Percentiles rank a stretch among this genome's conserved stretches.
phyloP scores from a whole-genome alignment of 192 early-diverging fungal genomes.

The Entomortierella beljakovae region DNA sequence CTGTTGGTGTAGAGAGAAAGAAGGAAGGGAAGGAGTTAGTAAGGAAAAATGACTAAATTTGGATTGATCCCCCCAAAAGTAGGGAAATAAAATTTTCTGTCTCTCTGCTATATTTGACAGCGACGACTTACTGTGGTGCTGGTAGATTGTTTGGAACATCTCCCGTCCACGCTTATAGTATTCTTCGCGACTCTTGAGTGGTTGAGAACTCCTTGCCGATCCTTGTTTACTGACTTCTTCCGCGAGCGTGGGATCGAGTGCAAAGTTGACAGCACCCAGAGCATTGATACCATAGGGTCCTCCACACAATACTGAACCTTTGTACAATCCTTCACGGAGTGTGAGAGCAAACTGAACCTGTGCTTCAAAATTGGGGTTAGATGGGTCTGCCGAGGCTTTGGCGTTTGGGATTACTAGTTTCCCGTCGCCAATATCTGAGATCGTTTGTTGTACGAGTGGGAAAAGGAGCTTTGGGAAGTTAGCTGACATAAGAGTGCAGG shows the following conservation, averaged over 20 bases:
- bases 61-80: too few relatives aligned
- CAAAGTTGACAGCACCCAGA: constrained; percentile 38
- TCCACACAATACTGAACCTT: constrained; percentile 31
- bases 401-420: constrained; percentile 6
- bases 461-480: constrained; percentile 41
- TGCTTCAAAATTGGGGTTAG: background rate
- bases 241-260: constrained; percentile 15
- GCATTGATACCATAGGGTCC: constrained; percentile 51
- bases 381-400: background rate
- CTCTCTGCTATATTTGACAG: background rate
- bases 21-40: too few relatives aligned
- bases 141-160: constrained; percentile 45
- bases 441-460: constrained; percentile 34
- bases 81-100: too few relatives aligned
- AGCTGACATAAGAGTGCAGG: constrained; percentile 30
- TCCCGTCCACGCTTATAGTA: constrained; percentile 31
- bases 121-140: constrained; percentile 30
- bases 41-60: too few relatives aligned
- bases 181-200: constrained; percentile 9
- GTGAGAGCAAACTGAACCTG: constrained; percentile 36
- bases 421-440: constrained; percentile 18
- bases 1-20: too few relatives aligned
- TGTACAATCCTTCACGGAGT: constrained; percentile 30
- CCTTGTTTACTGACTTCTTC: constrained; percentile 24
- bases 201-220: constrained; percentile 13